Evolutionary conservation across 352 stramenopile genomes (phyloP), one percentile per base, ranked within the genome.

Genomic region (Pythium grandisporangium): DNA sequence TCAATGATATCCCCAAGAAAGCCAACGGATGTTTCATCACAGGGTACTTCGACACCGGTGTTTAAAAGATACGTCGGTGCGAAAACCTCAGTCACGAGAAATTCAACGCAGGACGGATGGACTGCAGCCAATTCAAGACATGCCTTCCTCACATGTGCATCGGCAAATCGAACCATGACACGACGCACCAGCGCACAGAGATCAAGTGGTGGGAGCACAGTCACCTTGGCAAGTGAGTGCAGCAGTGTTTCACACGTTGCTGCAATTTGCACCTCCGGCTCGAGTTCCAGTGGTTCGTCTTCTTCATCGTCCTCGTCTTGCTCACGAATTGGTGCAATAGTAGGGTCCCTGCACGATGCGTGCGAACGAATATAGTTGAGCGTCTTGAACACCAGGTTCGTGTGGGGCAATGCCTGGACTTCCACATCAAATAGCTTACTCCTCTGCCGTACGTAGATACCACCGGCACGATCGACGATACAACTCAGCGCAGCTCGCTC

Each of bases 361-460:
- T 32, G 27, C 27, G 10, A 14, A 14, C 49, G 42, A 12, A 57
- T 19, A 25, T 47, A 51, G 13, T 29, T 26, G 7, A 58, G 36
- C 12, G 12, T 36, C 30, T 48, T 51, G 33, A 42, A 48, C 14
- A 52, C 29, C 19, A 58, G 44, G 7, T 21, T 51, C 12, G 42
- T 40, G 7, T 30, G 17, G 1, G 50, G 42, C n/a, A 58, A 24
- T 25, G 37, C 44, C 16, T 17, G 40, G 24, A 47, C 7, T 25
- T 58, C 39, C 5, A 19, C 50, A 26, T 58, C 50, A 8, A 58
- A 51, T 0, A 43, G 47, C 22, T 51, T 58, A 30, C 25, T 52
- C 30, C 48, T 58, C 24, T 58, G 50, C 6, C 42, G 26, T 6
- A 47, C 41, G n/a, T 33, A 30, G 22, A 56, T 41, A 4, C 35